Conservation (phyloP, 805 yeast genomes). For the Monosporozyma solicola region DNA sequence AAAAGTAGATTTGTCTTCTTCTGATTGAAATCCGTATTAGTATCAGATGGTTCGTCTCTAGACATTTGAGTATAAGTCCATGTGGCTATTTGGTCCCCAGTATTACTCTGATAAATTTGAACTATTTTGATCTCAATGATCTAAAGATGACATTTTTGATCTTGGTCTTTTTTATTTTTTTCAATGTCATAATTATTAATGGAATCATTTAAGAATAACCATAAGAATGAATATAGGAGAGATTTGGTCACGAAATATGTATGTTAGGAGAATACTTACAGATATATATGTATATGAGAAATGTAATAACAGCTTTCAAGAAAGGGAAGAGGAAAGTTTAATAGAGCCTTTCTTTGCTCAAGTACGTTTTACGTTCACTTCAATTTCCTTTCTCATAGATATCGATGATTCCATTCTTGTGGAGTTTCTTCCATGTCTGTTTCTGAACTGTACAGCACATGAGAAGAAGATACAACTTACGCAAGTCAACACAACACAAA, state of each 20-base stretch:
- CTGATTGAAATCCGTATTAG: background rate
- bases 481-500: no score
- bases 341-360: no score
- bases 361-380: no score
- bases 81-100: background rate
- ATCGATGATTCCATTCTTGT: no score
- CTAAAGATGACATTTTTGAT: background rate
- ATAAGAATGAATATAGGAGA: no score
- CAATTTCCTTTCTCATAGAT: no score
- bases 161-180: background rate
- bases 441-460: no score
- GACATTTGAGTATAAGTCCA: background rate
- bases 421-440: no score
- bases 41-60: background rate
- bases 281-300: no score
- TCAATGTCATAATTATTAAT: background rate
- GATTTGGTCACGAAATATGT: no score
- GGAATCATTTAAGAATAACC: background rate
- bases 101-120: background rate
- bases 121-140: background rate
- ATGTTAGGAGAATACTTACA: no score
- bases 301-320: background rate
- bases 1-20: background rate
- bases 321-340: background rate
- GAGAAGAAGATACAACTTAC: no score